Conservation (phyloP, 2,329 filamentous ascomycete genomes). For the Lasiodiplodia sp. region DNA sequence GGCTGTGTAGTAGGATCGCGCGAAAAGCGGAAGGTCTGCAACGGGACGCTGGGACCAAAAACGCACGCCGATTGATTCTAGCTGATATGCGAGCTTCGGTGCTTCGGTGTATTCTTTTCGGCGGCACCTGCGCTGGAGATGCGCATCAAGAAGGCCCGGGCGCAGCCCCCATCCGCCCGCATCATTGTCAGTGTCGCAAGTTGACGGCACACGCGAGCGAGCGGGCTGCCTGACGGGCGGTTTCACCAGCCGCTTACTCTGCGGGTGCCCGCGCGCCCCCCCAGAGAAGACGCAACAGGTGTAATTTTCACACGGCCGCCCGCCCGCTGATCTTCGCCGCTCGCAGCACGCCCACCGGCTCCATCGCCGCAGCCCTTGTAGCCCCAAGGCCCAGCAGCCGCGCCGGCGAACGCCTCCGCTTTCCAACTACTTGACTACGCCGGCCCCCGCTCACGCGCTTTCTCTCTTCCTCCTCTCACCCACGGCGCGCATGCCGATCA, state of each 20-base stretch:
- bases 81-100: conserved; percentile 8
- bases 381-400: conserved; percentile 12
- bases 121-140: neutral
- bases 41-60: too few relatives aligned
- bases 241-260: conserved; percentile 19
- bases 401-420: conserved; percentile 14
- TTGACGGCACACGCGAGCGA: conserved; percentile 8
- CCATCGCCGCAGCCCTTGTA: conserved; percentile 1
- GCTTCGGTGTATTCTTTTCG: conserved; percentile 13
- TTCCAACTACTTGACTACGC: conserved; percentile 11
- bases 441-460: conserved; percentile 1
- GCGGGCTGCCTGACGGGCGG: conserved; percentile 22
- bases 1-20: conserved; percentile 11
- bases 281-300: neutral
- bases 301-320: neutral
- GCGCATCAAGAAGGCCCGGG: conserved; percentile 19
- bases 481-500: conserved; percentile 22
- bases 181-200: conserved; percentile 15
- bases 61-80: neutral
- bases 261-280: neutral
- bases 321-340: conserved; percentile 23
- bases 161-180: neutral
- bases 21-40: conserved; percentile 23
- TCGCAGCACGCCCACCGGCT: conserved; percentile 14
- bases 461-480: conserved; percentile 4